Base-by-base conservation (phyloP, 257 asterid species). In the Galeopsis tetrahit region DNA sequence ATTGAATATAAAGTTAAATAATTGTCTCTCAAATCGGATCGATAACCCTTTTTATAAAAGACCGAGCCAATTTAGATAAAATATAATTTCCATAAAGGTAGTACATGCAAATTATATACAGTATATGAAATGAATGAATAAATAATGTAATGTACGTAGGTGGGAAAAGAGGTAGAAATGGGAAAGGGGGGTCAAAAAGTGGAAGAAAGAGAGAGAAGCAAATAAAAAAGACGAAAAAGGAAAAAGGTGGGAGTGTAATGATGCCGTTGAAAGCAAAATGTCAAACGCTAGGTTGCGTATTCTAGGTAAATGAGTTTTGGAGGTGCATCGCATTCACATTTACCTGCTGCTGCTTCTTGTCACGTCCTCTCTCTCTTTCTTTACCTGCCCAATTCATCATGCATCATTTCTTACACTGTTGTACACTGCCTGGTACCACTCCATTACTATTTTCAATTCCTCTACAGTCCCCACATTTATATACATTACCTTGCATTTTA, bases 201-300 rank as follows among this genome's bases (percentile, higher is more conserved):
- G 60, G 13, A 11, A 13, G 71, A 58, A 1, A 57, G 75, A 42
- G 71, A 64, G 79, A 77, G 70, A 68, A 64, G 11, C 76, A 75
- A 77, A 70, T 52, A 63, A 69, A 75, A 53, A 75, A 80, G 74
- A 79, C 71, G 69, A 70, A 76, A 75, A 40, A 62, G 72, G 71
- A 63, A 64, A 76, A 81, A 71, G 81, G 52, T 74, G 80, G 33
- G 4, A 39, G 69, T 9, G 68, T 40, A 69, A 85, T 80, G 89
- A 88, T 88, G 87, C 93, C 78, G 87, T 83, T 84, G 97, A 87
- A 85, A 91, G 96, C 92, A 91, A 91, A 89, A 89, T 89, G 97
- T 91, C 96, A 89, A 89, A 89, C 81, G 66, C 96, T 85, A 91
- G 74, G 77, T 84, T 85, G 86, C 83, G 53, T 79, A 83, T 79